Evolutionary conservation across 768 basidiomycete genomes (phyloP), one percentile per base, ranked within the genome.

Genomic region (Lentinula detonsa): DNA sequence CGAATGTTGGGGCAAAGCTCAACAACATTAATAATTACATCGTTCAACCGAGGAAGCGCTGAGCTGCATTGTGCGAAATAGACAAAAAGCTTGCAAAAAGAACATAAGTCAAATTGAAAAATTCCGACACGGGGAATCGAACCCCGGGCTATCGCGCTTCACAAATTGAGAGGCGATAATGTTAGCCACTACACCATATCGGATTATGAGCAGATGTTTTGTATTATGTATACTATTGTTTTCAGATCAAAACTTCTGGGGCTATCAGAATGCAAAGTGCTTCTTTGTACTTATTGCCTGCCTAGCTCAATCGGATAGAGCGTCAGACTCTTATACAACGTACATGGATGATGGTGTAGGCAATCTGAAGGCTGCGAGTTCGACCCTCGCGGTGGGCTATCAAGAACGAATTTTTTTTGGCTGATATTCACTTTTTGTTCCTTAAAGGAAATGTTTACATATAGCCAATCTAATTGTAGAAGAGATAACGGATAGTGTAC

Each of bases 301-400:
- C 79, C 81, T 82, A 81, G 81, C 81, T 82, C 81, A 82, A 82
- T 82, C 78, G 81, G 81, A 77, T 81, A 82, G 81, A 82, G 81
- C 81, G 81, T 82, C 80, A 81, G 81, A 82, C 81, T 83, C 73
- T 80, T 80, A 81, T 28, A 4, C n/a, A 1, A 3, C 0, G 5
- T 0, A n/a, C n/a, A n/a, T n/a, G n/a, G 10, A 46, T 21, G 10
- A 11, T 13, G 13, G 4, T 40, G 39, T 40, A 10, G 48, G 48
- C 13, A 7, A 87, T 87, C 86, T 87, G 84, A 87, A 87, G 86
- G 86, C 83, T 87, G 86, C 86, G 86, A 85, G 86, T 87, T 87
- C 86, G 86, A 87, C 80, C 85, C 86, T 85, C 86, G 86, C 86
- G 86, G 84, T 86, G 85, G 86, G 85, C 85, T 86, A 83, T 54